phyloP scores from a whole-genome alignment of 2,329 filamentous ascomycete genomes.

The Fusarium staphyleae region DNA sequence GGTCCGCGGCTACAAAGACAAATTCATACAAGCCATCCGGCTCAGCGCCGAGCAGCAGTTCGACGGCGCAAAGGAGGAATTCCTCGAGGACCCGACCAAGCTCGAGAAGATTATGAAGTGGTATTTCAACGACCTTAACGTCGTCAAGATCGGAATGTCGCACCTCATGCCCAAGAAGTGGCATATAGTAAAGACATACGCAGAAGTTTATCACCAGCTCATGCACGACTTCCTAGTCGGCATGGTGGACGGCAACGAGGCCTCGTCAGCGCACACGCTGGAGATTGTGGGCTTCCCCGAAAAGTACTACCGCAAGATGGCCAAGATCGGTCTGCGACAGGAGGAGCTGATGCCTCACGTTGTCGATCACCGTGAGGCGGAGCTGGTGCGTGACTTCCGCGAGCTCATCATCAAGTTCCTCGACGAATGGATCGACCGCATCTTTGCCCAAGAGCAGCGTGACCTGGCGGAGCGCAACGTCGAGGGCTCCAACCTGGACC shows the following conservation, averaged over 20 bases:
- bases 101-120: conserved; percentile 90
- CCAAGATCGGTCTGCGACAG: conserved; percentile 80
- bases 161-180: conserved; percentile 93
- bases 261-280: conserved; percentile 86
- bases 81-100: conserved; percentile 81
- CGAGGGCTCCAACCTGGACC: conserved; percentile 78
- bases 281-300: conserved; percentile 95
- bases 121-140: conserved; percentile 98
- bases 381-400: conserved; percentile 92
- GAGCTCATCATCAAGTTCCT: conserved; percentile 94
- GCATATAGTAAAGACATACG: conserved; percentile 92
- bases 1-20: conserved; percentile 94
- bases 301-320: conserved; percentile 96
- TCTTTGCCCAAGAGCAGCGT: conserved; percentile 81
- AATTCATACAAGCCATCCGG: conserved; percentile 84
- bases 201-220: conserved; percentile 86
- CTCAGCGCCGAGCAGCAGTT: conserved; percentile 78
- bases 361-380: conserved; percentile 86
- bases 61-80: conserved; percentile 72
- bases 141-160: conserved; percentile 91
- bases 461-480: conserved; percentile 80
- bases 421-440: conserved; percentile 97
- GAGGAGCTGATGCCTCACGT: conserved; percentile 84
- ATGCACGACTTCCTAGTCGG: conserved; percentile 94
- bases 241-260: conserved; percentile 82